Base-by-base conservation (phyloP, 1,284 basidiomycete species). In the Ustilago bromivora region DNA sequence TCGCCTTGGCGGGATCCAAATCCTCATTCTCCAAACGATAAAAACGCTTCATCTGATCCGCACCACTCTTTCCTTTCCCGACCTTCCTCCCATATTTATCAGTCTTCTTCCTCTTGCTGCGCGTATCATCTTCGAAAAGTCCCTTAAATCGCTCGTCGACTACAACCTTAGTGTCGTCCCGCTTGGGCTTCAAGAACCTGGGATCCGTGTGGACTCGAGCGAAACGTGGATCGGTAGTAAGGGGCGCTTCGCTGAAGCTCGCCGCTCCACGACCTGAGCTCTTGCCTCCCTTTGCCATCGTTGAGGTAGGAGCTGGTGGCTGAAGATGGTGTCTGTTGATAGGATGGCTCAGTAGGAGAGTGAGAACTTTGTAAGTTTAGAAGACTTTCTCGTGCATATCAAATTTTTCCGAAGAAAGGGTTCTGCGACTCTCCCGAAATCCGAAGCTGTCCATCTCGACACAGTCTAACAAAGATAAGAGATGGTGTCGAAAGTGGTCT, bases 71-170 rank as follows among this genome's bases (percentile, higher is more conserved):
- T 19, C 71, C 66, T 79, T 32, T 75, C 0, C 47, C 52, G n/a
- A 96, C 85, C 19, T 89, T 88, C 55, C 95, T 90, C 12, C 96
- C 96, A 85, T 96, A 97, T 87, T 96, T 97, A 89, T 98, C 96
- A 57, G 96, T 93, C 71, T 89, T 90, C 57, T 58, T 62, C 70
- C 62, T 78, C 47, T 60, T 63, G 56, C 67, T 31, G 23, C 3
- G 3, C 49, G 77, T 79, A 73, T 84, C 57, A 59, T 61, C 66
- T 35, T 71, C 55, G 35, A 71, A 57, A 54, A 68, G 61, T 34
- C 87, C 87, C 86, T 93, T 94, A 90, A 99, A 99, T n/a, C 96
- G 92, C 15, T 96, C 92, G 86, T 99, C 96, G 46, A 98, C 90
- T 70, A 92, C 90, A 58, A 97, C 92, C 87, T 96, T 97, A 79